Evolutionary conservation across 345 rosid genomes (phyloP), one percentile per base, ranked within the genome.

Genomic region (Citrus reticulata): DNA sequence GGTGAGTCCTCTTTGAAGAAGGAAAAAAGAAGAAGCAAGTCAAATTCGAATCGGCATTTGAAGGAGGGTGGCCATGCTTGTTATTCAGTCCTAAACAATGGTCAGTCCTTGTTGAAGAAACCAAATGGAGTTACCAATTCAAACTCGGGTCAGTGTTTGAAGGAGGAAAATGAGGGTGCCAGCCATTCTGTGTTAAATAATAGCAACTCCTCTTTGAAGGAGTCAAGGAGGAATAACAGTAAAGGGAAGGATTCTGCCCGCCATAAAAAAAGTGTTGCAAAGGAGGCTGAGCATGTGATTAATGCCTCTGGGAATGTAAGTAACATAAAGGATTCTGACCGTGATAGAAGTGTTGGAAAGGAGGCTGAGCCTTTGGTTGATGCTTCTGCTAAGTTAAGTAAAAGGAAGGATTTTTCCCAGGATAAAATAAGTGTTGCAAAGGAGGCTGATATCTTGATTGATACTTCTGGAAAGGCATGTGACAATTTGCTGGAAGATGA

Each of bases 401-500:
- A 54, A 54, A 17, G 22, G 58, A 54, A 54, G 58, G 58, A 54
- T 54, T 54, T 19, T 49, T 73, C 83, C 57, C 62, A 55, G 20
- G 85, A 67, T 77, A 77, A 59, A 57, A 74, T 75, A 77, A 77
- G 71, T 34, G 77, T 61, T 51, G 70, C 77, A 68, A 80, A 83
- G 81, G 90, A 84, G 79, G 86, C 82, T 39, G 89, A 88, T 74
- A 83, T 85, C 42, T 69, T 84, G 32, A 80, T 78, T 39, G 84
- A 78, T 82, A 66, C 85, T 78, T 76, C 88, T 74, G 75, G 61
- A 46, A 84, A 79, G 80, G 76, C 51, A 66, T 75, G 86, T 67
- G 87, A 81, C 83, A 86, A 78, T 66, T 77, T 84, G 81, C 86
- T 67, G 7, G 95, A 89, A 54, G 98, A 93, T 70, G 95, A 90